Evolutionary conservation across 495 filamentous ascomycete genomes (phyloP).

Genomic region (Penicillium crystallinum): DNA sequence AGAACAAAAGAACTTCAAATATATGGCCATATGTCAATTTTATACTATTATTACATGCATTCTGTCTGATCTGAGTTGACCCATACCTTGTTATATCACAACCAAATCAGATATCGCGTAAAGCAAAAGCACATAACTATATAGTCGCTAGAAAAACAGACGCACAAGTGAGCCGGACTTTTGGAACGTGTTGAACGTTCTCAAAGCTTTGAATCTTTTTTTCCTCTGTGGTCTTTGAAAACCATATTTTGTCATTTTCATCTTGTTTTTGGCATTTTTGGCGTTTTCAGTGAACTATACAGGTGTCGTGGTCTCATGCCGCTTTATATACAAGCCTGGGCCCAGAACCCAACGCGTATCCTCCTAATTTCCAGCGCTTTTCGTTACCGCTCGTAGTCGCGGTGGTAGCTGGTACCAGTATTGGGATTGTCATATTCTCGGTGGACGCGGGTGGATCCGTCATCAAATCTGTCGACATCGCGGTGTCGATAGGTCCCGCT

Average conservation of each 20-base stretch:
- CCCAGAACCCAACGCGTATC: constrained; percentile 1
- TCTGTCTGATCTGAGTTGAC: background rate
- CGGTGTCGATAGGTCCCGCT: constrained; percentile 30
- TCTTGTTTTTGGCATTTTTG: background rate
- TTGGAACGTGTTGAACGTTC: background rate
- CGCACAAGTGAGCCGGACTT: background rate
- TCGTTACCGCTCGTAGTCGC: constrained; percentile 24
- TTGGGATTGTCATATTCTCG: constrained; percentile 37
- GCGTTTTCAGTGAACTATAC: background rate
- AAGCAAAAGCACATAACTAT: background rate
- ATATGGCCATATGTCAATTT: background rate
- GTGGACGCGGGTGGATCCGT: constrained; percentile 32
- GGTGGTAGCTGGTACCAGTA: constrained; percentile 34
- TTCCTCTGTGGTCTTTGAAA: background rate
- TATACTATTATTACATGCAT: background rate
- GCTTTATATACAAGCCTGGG: constrained; percentile 7
- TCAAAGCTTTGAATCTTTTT: background rate
- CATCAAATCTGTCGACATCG: constrained; percentile 31
- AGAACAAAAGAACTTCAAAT: background rate
- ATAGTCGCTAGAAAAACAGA: constrained; percentile 1
- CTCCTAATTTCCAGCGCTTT: background rate
- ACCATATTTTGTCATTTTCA: constrained; percentile 1
- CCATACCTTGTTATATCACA: background rate
- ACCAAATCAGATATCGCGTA: background rate
- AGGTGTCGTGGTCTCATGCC: constrained; percentile 7